A percentile compares a stretch with the other conserved stretches of the same genome.
Evolutionary conservation across 23 red algal species (phyloP).

Genomic region (Gracilariopsis chorda): DNA sequence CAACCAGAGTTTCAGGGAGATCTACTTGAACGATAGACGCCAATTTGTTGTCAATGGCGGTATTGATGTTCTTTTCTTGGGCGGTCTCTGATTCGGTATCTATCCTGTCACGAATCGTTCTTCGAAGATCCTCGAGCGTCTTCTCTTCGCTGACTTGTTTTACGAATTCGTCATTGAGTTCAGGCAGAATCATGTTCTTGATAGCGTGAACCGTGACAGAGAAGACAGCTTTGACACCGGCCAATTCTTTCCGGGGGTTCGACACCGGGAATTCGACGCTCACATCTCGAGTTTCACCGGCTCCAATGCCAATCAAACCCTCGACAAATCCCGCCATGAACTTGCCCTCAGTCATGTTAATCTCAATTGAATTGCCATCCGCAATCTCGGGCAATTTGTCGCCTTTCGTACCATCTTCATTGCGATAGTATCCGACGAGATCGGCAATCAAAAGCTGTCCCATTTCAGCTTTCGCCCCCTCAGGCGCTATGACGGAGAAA

Average conservation of each 20-base stretch:
- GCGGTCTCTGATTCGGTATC: conserved; percentile 65
- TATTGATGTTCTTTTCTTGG: conserved; percentile 74
- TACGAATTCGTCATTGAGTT: conserved; percentile 88
- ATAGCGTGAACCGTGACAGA: conserved; percentile 78
- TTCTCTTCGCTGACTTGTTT: conserved; percentile 59
- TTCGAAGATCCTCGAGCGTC: conserved; percentile 65
- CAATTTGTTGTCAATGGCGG: conserved; percentile 83
- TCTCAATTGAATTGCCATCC: conserved; percentile 72
- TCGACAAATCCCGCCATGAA: conserved; percentile 97
- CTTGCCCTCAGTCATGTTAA: conserved; percentile 80
- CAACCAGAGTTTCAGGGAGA: conserved; percentile 84
- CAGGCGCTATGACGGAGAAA: conserved; percentile 56
- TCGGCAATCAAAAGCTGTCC: conserved; percentile 66
- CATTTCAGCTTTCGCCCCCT: conserved; percentile 60
- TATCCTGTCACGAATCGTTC: conserved; percentile 62
- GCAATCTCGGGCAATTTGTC: conserved; percentile 84
- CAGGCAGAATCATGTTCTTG: conserved; percentile 79
- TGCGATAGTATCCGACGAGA: conserved; percentile 73
- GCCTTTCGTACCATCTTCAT: conserved; percentile 77
- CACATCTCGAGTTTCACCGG: conserved; percentile 79
- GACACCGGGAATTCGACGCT: conserved; percentile 82
- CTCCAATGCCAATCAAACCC: conserved; percentile 76
- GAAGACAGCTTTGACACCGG: conserved; percentile 84
- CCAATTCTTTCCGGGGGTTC: conserved; percentile 66
- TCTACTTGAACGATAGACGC: conserved; percentile 82